Evolutionary conservation across 768 basidiomycete species (phyloP).

Genomic region (Lactarius hengduanensis): DNA sequence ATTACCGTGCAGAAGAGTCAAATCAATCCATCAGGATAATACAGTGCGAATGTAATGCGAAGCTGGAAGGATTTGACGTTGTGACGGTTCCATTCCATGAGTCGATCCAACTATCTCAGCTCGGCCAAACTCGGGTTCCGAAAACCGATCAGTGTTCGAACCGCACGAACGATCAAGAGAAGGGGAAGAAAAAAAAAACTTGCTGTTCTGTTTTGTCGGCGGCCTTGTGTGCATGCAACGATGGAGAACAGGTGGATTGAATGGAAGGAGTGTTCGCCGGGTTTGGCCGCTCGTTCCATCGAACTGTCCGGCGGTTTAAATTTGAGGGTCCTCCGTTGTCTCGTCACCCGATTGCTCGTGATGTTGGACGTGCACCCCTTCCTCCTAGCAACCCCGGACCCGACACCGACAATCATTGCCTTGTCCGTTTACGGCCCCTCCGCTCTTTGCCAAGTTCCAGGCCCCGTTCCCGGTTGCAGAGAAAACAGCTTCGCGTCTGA

Average conservation of each 20-base stretch:
- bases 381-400: constrained; percentile 24
- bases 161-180: neutral
- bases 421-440: constrained; percentile 23
- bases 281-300: neutral
- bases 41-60: neutral
- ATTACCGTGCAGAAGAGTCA: neutral
- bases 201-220: neutral
- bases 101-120: neutral
- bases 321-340: constrained; percentile 10
- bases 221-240: neutral
- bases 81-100: constrained; percentile 19
- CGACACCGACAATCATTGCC: constrained; percentile 26
- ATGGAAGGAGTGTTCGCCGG: neutral
- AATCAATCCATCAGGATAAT: constrained; percentile 12
- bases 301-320: constrained; percentile 4
- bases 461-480: constrained; percentile 11
- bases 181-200: neutral
- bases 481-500: neutral
- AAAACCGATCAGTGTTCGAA: neutral
- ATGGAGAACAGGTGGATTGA: neutral
- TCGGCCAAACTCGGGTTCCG: neutral
- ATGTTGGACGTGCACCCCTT: neutral
- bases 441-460: constrained; percentile 24
- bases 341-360: constrained; percentile 4
- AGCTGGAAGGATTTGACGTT: constrained; percentile 18